phyloP scores from a whole-genome alignment of 1,284 basidiomycete genomes.

The Phellopilus nigrolimitatus region DNA sequence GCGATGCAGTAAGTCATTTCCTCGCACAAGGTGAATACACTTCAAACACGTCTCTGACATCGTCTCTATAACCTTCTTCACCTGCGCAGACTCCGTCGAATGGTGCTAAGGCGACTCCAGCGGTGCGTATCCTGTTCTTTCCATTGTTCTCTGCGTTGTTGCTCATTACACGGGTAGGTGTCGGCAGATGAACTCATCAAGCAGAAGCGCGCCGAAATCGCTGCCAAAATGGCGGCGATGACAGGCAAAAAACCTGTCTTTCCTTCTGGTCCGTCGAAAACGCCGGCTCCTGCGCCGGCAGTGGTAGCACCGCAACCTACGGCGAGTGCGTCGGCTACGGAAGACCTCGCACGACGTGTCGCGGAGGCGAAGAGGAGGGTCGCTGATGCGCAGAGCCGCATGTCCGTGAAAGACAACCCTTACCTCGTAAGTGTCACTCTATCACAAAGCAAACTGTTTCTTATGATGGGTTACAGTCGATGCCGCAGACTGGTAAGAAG shows the following conservation, averaged over 20 bases:
- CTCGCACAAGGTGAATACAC: constrained; percentile 66
- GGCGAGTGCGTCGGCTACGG: constrained; percentile 43
- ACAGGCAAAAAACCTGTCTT: constrained; percentile 42
- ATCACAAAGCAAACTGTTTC: background rate
- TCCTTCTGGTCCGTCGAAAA: constrained; percentile 28
- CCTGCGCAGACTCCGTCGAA: constrained; percentile 50
- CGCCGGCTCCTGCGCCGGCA: constrained; percentile 31
- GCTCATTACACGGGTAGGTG: constrained; percentile 30
- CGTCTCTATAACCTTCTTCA: constrained; percentile 62
- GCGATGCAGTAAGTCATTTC: constrained; percentile 63
- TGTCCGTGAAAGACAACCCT: constrained; percentile 72
- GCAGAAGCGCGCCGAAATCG: constrained; percentile 79
- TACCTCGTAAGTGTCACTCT: constrained; percentile 59
- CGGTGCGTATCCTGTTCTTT: constrained; percentile 35
- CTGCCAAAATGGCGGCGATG: constrained; percentile 79
- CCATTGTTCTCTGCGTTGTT: constrained; percentile 7
- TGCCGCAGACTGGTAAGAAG: constrained; percentile 51
- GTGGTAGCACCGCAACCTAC: constrained; percentile 28
- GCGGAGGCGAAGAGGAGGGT: constrained; percentile 78
- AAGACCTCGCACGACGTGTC: constrained; percentile 64
- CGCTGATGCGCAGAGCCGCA: constrained; percentile 70
- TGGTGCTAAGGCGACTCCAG: constrained; percentile 36
- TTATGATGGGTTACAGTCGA: constrained; percentile 33
- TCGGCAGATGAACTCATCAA: constrained; percentile 62
- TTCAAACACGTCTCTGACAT: constrained; percentile 48